Percentiles rank a stretch among this genome's conserved stretches.
phyloP scores from a whole-genome alignment of 768 basidiomycete species.

The Leccinum pellstonianum region DNA sequence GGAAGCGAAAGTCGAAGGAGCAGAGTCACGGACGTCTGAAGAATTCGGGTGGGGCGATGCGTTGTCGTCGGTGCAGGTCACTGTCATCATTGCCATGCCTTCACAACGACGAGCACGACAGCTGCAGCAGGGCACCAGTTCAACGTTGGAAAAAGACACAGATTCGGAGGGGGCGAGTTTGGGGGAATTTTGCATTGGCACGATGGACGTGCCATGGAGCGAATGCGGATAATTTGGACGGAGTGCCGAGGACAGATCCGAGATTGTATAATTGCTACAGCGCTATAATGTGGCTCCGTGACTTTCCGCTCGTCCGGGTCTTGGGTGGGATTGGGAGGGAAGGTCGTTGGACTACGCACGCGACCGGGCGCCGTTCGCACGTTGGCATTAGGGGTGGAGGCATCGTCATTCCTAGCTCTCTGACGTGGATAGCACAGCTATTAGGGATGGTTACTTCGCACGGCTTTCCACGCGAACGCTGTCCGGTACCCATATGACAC shows the following conservation, averaged over 20 bases:
- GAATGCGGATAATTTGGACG: slow-evolving; percentile 3
- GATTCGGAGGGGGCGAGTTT: slow-evolving; percentile 27
- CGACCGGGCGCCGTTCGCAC: background rate
- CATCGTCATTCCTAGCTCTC: background rate
- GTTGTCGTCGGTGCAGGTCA: slow-evolving; percentile 34
- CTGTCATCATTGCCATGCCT: slow-evolving; percentile 45
- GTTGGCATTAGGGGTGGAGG: background rate
- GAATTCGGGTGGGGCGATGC: slow-evolving; percentile 11
- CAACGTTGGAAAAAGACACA: background rate
- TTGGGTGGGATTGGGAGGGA: background rate
- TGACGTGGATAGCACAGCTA: background rate
- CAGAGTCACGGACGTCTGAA: background rate
- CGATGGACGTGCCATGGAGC: slow-evolving; percentile 20
- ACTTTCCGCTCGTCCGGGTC: background rate
- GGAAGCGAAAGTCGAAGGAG: background rate
- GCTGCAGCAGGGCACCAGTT: background rate
- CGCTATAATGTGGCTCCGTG: background rate
- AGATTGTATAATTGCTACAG: background rate
- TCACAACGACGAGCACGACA: slow-evolving; percentile 7
- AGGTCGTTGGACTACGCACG: background rate
- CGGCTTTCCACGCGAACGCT: background rate
- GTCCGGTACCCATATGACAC: background rate
- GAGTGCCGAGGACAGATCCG: background rate
- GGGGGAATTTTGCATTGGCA: slow-evolving; percentile 35
- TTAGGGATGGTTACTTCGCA: background rate